Evolutionary conservation across 495 filamentous ascomycete species (phyloP).

Genomic region (Neurospora hispaniola): DNA sequence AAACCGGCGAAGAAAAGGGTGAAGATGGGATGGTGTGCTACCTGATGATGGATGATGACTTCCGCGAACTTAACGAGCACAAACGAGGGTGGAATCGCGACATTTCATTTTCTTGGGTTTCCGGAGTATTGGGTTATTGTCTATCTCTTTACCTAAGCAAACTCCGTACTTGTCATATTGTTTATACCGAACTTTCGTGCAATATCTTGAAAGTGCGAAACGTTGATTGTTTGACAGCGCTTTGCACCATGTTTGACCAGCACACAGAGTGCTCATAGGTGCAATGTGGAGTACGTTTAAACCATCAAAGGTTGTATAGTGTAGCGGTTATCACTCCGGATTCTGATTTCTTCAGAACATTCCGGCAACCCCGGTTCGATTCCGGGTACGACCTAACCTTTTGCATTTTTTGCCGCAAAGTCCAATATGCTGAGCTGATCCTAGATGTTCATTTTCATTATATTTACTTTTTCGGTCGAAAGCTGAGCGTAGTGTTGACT

Average conservation of each 20-base stretch:
- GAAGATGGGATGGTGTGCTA: background rate
- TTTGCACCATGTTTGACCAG: background rate
- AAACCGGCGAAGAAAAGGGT: background rate
- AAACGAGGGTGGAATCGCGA: background rate
- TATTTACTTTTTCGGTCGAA: background rate
- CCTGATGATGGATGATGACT: background rate
- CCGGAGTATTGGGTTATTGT: background rate
- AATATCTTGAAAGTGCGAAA: background rate
- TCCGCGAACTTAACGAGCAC: background rate
- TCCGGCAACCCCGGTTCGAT: conserved; percentile 25
- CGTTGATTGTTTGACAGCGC: background rate
- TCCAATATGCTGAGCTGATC: background rate
- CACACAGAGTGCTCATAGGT: background rate
- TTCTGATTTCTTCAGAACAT: conserved; percentile 1
- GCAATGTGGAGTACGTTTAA: background rate
- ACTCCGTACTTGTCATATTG: background rate
- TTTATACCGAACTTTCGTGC: background rate
- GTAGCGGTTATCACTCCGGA: background rate
- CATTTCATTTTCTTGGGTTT: background rate
- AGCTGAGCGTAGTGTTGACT: background rate
- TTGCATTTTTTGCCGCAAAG: background rate
- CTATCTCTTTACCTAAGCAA: background rate
- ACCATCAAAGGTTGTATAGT: background rate
- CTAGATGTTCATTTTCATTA: background rate
- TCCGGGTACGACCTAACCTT: conserved; percentile 21